Evolutionary conservation across 768 basidiomycete genomes (phyloP).

Genomic region (Sutorius australiensis): DNA sequence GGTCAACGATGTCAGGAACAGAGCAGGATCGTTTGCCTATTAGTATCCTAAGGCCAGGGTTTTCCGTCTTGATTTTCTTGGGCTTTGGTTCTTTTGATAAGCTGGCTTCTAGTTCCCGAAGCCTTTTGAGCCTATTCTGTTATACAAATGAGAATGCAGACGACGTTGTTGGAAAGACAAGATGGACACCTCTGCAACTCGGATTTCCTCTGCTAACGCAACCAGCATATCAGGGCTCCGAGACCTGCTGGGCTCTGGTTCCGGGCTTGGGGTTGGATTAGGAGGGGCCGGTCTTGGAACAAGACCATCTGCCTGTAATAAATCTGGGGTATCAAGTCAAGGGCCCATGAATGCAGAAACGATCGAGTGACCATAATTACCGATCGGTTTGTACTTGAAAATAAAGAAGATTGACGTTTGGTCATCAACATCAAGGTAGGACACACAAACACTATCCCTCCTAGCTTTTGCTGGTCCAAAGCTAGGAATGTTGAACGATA

Average conservation of each 20-base stretch:
- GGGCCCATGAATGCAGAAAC: no score
- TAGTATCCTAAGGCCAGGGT: no score
- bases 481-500: background rate
- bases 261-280: background rate
- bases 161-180: background rate
- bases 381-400: background rate
- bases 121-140: background rate
- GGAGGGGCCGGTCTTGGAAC: background rate
- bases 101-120: background rate
- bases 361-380: background rate
- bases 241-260: background rate
- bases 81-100: background rate
- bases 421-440: background rate
- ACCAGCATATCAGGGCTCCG: background rate
- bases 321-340: background rate
- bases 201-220: background rate
- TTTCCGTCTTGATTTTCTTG: background rate
- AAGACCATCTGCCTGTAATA: background rate
- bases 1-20: background rate
- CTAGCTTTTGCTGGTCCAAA: background rate
- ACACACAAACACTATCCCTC: background rate
- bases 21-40: background rate
- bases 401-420: background rate
- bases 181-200: background rate
- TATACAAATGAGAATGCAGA: background rate